These are phyloP conservation scores for Penicillium pancosmium DNA, from an alignment of 495 filamentous ascomycete genomes.

Conservation along the genomic window DNA sequence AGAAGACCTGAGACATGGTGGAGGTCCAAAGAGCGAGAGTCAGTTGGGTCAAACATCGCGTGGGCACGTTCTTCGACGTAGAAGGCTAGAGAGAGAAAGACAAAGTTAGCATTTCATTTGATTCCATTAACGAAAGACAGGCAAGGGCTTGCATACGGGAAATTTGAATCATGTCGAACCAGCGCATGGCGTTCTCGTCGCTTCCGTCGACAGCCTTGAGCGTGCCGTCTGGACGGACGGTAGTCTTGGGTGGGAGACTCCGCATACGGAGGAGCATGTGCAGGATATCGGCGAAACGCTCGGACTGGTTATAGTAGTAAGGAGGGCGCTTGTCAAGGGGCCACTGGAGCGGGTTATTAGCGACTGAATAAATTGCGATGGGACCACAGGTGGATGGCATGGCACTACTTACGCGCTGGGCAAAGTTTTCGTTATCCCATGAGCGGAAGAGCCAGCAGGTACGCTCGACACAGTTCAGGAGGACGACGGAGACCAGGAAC, in stretches of 20 bases:
- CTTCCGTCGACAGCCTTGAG: conserved; percentile 55
- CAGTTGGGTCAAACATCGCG: conserved; percentile 59
- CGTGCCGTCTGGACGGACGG: conserved; percentile 50
- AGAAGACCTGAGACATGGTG: conserved; percentile 65
- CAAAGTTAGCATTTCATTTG: conserved; percentile 6
- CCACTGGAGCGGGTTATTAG: conserved; percentile 51
- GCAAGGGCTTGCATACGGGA: conserved; percentile 52
- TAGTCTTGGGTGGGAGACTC: conserved; percentile 65
- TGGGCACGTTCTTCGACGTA: conserved; percentile 50
- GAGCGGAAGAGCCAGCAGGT: conserved; percentile 80
- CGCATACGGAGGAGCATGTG: conserved; percentile 77
- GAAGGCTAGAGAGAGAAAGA: conserved; percentile 28
- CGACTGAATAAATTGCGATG: not conserved
- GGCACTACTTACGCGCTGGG: conserved; percentile 35
- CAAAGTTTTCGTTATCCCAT: conserved; percentile 64
- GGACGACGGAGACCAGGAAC: conserved; percentile 71
- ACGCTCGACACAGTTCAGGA: conserved; percentile 80
- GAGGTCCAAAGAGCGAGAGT: conserved; percentile 70
- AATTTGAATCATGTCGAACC: conserved; percentile 63
- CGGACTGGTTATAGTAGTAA: conserved; percentile 69
- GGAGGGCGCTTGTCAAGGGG: conserved; percentile 70
- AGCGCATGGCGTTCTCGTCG: conserved; percentile 54
- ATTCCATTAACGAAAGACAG: not conserved
- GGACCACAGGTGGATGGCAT: not conserved
- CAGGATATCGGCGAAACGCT: conserved; percentile 70